phyloP scores from a whole-genome alignment of 2,329 filamentous ascomycete genomes.

The Sarocladium strictum region DNA sequence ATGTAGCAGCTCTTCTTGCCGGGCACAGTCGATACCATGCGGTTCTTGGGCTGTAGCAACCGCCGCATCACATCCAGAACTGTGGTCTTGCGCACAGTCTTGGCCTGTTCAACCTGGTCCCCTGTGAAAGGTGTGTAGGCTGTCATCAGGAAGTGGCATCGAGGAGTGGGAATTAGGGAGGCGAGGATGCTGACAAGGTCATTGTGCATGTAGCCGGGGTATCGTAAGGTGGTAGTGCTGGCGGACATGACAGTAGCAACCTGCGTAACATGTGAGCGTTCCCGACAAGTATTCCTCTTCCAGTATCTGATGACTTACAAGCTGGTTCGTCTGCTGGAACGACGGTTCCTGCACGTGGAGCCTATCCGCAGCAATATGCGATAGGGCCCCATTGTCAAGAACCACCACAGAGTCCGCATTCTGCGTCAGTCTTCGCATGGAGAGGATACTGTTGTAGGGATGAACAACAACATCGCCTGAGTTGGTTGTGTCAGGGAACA shows the following conservation, averaged over 20 bases:
- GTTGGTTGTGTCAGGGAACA: constrained; percentile 90
- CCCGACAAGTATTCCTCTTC: neutral
- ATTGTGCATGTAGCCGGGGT: constrained; percentile 99
- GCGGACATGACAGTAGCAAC: constrained; percentile 98
- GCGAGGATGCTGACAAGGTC: constrained; percentile 96
- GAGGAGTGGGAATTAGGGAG: constrained; percentile 89
- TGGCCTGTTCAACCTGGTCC: constrained; percentile 92
- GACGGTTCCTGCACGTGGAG: constrained; percentile 93
- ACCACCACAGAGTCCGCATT: constrained; percentile 98
- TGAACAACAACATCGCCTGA: constrained; percentile 90
- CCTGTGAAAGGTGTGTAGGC: constrained; percentile 97
- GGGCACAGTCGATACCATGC: constrained; percentile 95
- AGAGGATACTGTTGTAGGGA: constrained; percentile 93
- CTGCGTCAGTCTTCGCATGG: constrained; percentile 85
- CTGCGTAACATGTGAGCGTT: constrained; percentile 30
- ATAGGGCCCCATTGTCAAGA: constrained; percentile 89
- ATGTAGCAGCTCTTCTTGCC: constrained; percentile 99
- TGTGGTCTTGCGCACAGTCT: constrained; percentile 96
- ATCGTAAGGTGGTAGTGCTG: constrained; percentile 90
- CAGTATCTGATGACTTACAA: constrained; percentile 46
- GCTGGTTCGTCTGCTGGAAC: constrained; percentile 95
- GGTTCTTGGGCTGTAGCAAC: constrained; percentile 93
- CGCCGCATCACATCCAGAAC: constrained; percentile 97
- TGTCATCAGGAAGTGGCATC: constrained; percentile 97
- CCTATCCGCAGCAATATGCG: constrained; percentile 87